Evolutionary conservation across 1,284 basidiomycete species (phyloP).

Genomic region (Rhizoctonia solani): DNA sequence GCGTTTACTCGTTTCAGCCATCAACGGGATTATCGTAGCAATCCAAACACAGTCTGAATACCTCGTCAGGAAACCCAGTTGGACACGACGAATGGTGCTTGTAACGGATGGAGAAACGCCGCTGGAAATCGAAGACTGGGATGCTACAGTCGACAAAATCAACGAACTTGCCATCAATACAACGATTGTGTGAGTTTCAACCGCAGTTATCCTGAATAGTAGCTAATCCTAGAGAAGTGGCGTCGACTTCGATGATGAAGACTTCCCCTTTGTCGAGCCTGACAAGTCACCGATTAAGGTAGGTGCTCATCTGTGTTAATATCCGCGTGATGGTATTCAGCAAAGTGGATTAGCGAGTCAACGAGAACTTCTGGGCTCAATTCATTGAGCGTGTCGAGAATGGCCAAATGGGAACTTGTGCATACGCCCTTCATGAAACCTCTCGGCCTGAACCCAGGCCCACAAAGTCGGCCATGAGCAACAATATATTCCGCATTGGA

Average conservation of each 20-base stretch:
- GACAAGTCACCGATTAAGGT: constrained; percentile 75
- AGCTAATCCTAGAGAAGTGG: constrained; percentile 56
- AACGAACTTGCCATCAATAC: constrained; percentile 59
- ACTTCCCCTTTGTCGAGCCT: constrained; percentile 64
- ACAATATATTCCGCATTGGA: constrained; percentile 73
- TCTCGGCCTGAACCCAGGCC: constrained; percentile 69
- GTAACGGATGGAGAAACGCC: constrained; percentile 80
- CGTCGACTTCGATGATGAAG: constrained; percentile 82
- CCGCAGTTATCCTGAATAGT: background rate
- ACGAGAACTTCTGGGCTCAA: constrained; percentile 74
- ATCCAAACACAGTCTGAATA: constrained; percentile 73
- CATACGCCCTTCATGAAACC: constrained; percentile 68
- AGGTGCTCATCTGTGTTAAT: constrained; percentile 21
- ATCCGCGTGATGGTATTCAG: constrained; percentile 37
- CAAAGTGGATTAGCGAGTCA: constrained; percentile 58
- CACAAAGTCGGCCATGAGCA: constrained; percentile 66
- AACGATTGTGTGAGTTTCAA: constrained; percentile 63
- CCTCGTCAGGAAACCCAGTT: constrained; percentile 67
- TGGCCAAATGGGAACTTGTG: constrained; percentile 70
- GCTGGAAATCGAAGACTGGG: constrained; percentile 72
- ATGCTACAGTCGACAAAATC: constrained; percentile 72
- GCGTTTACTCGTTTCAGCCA: constrained; percentile 54
- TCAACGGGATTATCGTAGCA: constrained; percentile 85
- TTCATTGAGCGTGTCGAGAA: constrained; percentile 52
- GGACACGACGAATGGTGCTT: constrained; percentile 80